Evolutionary conservation across 2,329 filamentous ascomycete genomes (phyloP).

Genomic region (Lachnellula suecica): DNA sequence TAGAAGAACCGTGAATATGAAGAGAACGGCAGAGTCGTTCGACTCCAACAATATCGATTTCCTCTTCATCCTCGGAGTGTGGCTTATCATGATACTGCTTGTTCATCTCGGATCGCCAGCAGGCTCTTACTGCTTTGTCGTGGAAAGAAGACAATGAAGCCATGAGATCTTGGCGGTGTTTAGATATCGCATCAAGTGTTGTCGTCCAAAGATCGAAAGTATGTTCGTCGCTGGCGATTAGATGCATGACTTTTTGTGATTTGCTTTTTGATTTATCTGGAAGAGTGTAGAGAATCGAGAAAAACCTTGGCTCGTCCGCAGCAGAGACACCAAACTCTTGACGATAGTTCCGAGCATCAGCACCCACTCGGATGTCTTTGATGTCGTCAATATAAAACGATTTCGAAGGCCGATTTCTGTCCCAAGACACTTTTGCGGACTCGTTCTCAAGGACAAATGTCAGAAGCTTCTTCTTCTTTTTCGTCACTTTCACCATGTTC

Average conservation of each 20-base stretch:
- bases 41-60: slow-evolving; percentile 75
- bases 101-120: slow-evolving; percentile 85
- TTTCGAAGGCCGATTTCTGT: slow-evolving; percentile 74
- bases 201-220: slow-evolving; percentile 78
- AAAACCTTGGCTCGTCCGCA: slow-evolving; percentile 70
- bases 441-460: slow-evolving; percentile 74
- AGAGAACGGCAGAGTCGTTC: slow-evolving; percentile 83
- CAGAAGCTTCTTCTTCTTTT: slow-evolving; percentile 76
- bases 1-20: slow-evolving; percentile 85
- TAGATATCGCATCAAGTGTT: slow-evolving; percentile 80
- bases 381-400: slow-evolving; percentile 94
- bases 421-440: slow-evolving; percentile 85
- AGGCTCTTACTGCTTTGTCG: slow-evolving; percentile 75
- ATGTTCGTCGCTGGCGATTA: slow-evolving; percentile 74
- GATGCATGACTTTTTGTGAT: slow-evolving; percentile 75
- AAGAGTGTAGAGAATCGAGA: slow-evolving; percentile 85
- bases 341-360: slow-evolving; percentile 84
- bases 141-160: slow-evolving; percentile 83
- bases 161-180: slow-evolving; percentile 87
- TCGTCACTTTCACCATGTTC: slow-evolving; percentile 77
- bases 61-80: slow-evolving; percentile 59
- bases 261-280: slow-evolving; percentile 73
- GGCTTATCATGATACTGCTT: slow-evolving; percentile 58
- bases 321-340: slow-evolving; percentile 75
- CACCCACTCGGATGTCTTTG: slow-evolving; percentile 80